Base-by-base conservation (phyloP, 345 rosid genomes). In the Eutrema yunnanense region DNA sequence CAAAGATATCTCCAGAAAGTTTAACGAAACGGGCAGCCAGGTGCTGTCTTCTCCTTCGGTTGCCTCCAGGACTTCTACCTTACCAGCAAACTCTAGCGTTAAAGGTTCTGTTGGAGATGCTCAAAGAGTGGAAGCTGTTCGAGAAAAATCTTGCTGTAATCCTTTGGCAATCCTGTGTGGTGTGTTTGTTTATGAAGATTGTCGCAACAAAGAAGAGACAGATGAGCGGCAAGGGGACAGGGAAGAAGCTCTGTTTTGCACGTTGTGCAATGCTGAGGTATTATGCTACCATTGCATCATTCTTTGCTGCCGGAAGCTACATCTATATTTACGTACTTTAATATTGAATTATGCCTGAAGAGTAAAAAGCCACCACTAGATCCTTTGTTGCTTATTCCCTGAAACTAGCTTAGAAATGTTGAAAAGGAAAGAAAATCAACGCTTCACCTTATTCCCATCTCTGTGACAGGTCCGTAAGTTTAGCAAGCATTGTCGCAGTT, bases 191-290 rank as follows among this genome's bases (percentile, higher is more conserved):
- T 84, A 74, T 74, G 92, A 95, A 87, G 97, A 95, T 87, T 95
- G 97, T 72, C 90, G 94, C 44, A 84, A 81, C 61, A 79, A 82
- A 67, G 91, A 83, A 46, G 83, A 62, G 42, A 38, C 61, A 13
- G 84, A 73, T 62, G 96, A 90, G 54, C 84, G 81, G 41, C 89
- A 82, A 41, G 90, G 83, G 56, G 56, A 73, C 16, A 79, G 72
- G 29, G 97, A 89, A 76, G 98, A 95, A 67, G 97, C 96, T 38
- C 74, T 95, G 76, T 95, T 86, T 79, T 95, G 99, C 77, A 95
- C 99, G 3, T 78, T 95, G 73, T 95, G 99, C 82, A 87, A 92
- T 78, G 86, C 99, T 10, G 99, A 95, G 99, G 99, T 95, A 88
- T 66, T 53, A 1, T 43, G 30, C 6, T 48, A 30, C 40, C 16